A percentile compares a stretch with the other conserved stretches of the same genome.
Evolutionary conservation across 495 filamentous ascomycete genomes (phyloP).

Genomic region (Podospora australis): DNA sequence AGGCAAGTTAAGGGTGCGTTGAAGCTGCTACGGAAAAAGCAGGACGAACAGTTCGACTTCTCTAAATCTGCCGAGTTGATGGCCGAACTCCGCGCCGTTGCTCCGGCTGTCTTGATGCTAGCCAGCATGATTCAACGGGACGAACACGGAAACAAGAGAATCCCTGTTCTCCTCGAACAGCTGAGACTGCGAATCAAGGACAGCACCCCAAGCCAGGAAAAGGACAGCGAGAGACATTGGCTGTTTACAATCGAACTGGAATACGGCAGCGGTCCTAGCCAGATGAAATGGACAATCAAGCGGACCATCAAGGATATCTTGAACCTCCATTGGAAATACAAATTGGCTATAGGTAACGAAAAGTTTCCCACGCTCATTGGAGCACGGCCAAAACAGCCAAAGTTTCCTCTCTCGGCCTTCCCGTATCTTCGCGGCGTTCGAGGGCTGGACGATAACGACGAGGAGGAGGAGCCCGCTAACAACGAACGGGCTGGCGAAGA

Average conservation of each 20-base stretch:
- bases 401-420: conserved; percentile 85
- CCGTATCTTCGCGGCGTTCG: conserved; percentile 81
- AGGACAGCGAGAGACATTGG: conserved; percentile 69
- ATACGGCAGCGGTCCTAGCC: conserved; percentile 88
- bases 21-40: conserved; percentile 75
- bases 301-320: conserved; percentile 82
- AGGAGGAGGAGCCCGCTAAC: conserved; percentile 59
- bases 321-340: conserved; percentile 90
- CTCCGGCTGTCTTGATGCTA: conserved; percentile 84
- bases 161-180: conserved; percentile 92
- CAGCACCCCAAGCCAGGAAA: conserved; percentile 55
- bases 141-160: conserved; percentile 89
- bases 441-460: conserved; percentile 72
- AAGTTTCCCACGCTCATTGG: conserved; percentile 52
- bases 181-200: conserved; percentile 82
- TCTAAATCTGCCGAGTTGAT: conserved; percentile 94
- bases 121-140: conserved; percentile 97
- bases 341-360: conserved; percentile 70
- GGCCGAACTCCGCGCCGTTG: conserved; percentile 86
- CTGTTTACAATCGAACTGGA: conserved; percentile 90
- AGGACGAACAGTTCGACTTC: conserved; percentile 81
- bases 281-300: conserved; percentile 96
- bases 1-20: conserved; percentile 76
- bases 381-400: conserved; percentile 64
- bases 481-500: conserved; percentile 47